Base-by-base conservation (phyloP, 208 protist genomes). In the Leishmania major region DNA sequence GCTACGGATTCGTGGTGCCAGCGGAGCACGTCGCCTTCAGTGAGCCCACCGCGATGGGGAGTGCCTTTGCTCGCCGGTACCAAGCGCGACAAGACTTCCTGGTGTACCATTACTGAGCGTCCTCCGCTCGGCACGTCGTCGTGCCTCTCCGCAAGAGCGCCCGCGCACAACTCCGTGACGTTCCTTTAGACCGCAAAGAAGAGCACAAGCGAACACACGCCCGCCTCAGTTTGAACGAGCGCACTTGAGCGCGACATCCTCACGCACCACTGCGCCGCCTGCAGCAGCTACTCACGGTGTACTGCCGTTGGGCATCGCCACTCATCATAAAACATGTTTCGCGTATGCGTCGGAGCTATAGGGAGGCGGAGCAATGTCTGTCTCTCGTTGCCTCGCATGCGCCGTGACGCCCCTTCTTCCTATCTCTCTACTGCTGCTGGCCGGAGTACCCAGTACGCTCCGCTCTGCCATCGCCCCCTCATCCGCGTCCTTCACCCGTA, bases 11-110 rank as follows among this genome's bases (percentile, higher is more conserved):
- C 62, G 82, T 80, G 13, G 80, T 96, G 17, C 79, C 85, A 0
- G 15, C 47, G 0, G 81, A 79, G 35, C 77, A 90, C 57, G 92
- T 96, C 19, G 92, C 92, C 3, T 96, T 96, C 57, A 87, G 85
- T 25, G 91, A 96, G 71, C 92, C 92, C 4, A 96, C 92, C 0
- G 49, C 45, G 60, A 55, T 87, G 59, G 92, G 92, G 17, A 76
- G 45, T 51, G 31, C 71, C 13, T 91, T 96, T 64, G 90, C 91
- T n/a, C 78, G 70, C 31, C 86, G 79, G 13, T 96, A 94, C 78
- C 75, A 82, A 4, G 83, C 80, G 11, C 80, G 90, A 19, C 43
- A 82, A 37, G 88, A 93, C 64, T 93, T 89, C 59, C 70, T 83
- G 15, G 79, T 84, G 2, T 89, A 88, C 49, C 59, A 60, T 5